Evolutionary conservation across 2,329 filamentous ascomycete genomes (phyloP), one percentile per base, ranked within the genome.

Genomic region (Microascus cirrosus): DNA sequence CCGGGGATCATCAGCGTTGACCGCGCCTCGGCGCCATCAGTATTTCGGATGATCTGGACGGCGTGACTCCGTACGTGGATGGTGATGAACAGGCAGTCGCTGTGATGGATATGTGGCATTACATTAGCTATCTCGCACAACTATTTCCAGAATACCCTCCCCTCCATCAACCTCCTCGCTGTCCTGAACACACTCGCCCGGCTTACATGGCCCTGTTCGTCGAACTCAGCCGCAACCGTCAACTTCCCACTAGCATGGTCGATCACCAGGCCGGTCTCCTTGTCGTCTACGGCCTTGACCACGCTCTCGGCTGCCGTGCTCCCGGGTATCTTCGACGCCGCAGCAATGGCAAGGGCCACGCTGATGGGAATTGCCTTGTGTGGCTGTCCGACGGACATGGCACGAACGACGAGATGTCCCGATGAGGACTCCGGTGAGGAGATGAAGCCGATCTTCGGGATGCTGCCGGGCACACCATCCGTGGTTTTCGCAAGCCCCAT

Each of bases 361-460:
- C 80, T 83, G 57, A 82, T 73, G 1, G 80, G 81, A 2, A 81
- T 73, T 10, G 80, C 80, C 61, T 74, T 77, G 66, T 83, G 80
- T 4, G 79, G 78, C 60, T 82, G 78, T 1, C 77, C 78, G 57
- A 81, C 79, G 1, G 78, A 81, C 56, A 83, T 68, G 20, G 77
- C 75, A n/a, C 75, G 69, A n/a, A 73, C 74, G 2, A 76, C 65
- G 10, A 65, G 32, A 5, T 55, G 60, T 42, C 60, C 54, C 0
- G 1, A 4, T 3, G 75, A 61, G 63, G 77, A 71, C 1, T 71
- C 54, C n/a, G 72, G 68, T 36, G 63, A 62, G 3, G 77, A 77
- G 1, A 84, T 74, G 18, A 86, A 70, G 15, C 77, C 79, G 42
- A 88, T 82, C 65, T 88, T 86, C 1, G 85, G 85, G 1, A 87